A percentile compares a stretch with the other conserved stretches of the same genome.
Evolutionary conservation across 768 basidiomycete genomes (phyloP).

Genomic region (Leccinum longicurvipes): DNA sequence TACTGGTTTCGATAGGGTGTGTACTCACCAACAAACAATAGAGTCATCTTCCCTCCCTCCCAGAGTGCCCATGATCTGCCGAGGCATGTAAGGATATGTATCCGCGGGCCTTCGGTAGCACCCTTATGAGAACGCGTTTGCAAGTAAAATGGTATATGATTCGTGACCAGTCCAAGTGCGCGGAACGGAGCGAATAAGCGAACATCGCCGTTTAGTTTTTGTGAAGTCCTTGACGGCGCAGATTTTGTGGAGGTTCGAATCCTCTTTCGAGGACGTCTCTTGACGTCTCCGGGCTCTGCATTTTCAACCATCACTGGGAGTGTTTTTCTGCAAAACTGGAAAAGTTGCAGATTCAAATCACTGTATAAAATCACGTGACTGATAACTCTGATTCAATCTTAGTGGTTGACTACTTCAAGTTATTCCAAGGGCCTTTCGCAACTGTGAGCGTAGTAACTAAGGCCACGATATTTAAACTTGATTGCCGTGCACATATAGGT

Average conservation of each 20-base stretch:
- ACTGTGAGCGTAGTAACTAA: no score
- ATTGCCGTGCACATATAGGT: background rate
- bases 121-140: constrained; percentile 85
- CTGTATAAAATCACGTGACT: constrained; percentile 11
- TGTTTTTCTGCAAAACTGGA: background rate
- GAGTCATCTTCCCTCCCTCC: constrained; percentile 90
- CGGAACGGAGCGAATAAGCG: constrained; percentile 88
- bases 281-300: constrained; percentile 13
- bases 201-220: constrained; percentile 17
- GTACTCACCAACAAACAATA: constrained; percentile 87
- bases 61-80: constrained; percentile 93
- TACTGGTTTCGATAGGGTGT: background rate
- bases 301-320: constrained; percentile 16
- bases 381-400: background rate
- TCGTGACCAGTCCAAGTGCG: constrained; percentile 91
- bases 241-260: constrained; percentile 10
- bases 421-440: no score
- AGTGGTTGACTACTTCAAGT: no score
- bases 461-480: background rate
- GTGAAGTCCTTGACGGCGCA: background rate
- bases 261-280: constrained; percentile 27
- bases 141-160: constrained; percentile 83
- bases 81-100: constrained; percentile 83
- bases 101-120: constrained; percentile 74
- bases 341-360: background rate